Evolutionary conservation across 257 asterid species (phyloP).

Genomic region (Coffea eugenioides): DNA sequence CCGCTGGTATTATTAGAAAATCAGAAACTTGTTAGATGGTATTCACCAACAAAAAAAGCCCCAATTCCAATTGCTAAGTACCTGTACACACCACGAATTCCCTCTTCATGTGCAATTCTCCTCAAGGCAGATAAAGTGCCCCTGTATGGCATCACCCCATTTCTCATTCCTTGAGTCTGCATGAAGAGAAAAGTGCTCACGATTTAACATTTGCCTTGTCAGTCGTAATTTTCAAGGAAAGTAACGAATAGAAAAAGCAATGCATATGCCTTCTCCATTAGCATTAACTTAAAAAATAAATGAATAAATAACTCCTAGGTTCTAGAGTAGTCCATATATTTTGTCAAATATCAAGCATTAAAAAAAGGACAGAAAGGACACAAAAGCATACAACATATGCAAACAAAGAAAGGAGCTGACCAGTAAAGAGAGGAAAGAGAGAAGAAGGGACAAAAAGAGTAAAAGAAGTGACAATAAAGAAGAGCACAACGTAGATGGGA

Average conservation of each 20-base stretch:
- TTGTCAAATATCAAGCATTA: neutral
- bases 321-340: neutral
- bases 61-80: constrained; percentile 19
- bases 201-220: neutral
- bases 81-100: constrained; percentile 92
- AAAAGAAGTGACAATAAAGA: neutral
- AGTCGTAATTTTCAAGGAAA: neutral
- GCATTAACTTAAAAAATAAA: neutral
- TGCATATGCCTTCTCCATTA: neutral
- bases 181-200: constrained; percentile 13
- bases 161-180: constrained; percentile 77
- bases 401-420: neutral
- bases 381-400: neutral
- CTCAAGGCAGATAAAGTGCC: constrained; percentile 79
- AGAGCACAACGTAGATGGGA: neutral
- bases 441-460: neutral
- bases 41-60: neutral
- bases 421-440: neutral
- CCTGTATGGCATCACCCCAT: constrained; percentile 61
- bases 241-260: neutral
- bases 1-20: constrained; percentile 60
- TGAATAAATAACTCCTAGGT: neutral
- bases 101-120: constrained; percentile 83
- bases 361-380: neutral
- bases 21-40: neutral